Evolutionary conservation across 495 filamentous ascomycete species (phyloP).

Genomic region (Xylaria castorea): DNA sequence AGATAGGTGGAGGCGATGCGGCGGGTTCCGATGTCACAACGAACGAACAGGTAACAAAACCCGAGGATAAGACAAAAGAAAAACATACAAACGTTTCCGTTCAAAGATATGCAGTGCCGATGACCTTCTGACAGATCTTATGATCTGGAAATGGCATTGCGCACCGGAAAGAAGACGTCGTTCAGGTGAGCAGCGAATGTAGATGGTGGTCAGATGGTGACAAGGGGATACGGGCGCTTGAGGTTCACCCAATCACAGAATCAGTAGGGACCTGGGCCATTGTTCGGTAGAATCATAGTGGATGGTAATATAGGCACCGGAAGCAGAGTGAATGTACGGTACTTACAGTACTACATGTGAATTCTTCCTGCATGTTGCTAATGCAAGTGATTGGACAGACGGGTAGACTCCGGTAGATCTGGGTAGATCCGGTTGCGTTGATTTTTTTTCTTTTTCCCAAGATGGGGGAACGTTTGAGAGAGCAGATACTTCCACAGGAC

Average conservation of each 20-base stretch:
- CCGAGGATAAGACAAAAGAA: neutral
- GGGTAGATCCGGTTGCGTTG: conserved; percentile 14
- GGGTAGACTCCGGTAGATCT: conserved; percentile 30
- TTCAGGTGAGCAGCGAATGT: conserved; percentile 18
- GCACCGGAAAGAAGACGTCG: conserved; percentile 13
- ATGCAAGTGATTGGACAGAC: conserved; percentile 29
- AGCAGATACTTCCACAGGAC: neutral
- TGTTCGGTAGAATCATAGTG: neutral
- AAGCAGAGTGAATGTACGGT: conserved; percentile 12
- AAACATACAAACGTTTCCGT: neutral
- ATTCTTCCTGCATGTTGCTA: conserved; percentile 19
- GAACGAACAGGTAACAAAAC: neutral
- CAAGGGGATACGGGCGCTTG: conserved; percentile 14
- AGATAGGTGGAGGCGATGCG: neutral
- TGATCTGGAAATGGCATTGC: conserved; percentile 15
- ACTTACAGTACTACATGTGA: conserved; percentile 7
- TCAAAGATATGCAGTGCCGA: conserved; percentile 6
- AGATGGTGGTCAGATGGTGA: conserved; percentile 28
- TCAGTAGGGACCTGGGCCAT: neutral
- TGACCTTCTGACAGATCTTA: conserved; percentile 25
- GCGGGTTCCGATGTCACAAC: neutral
- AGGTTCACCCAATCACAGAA: conserved; percentile 8
- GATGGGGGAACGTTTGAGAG: neutral
- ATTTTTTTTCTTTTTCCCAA: neutral
- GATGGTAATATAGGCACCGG: conserved; percentile 5